Percentiles rank a stretch among this genome's conserved stretches.
Conservation (phyloP, 2,329 filamentous ascomycete genomes). For the Colletotrichum orbiculare region DNA sequence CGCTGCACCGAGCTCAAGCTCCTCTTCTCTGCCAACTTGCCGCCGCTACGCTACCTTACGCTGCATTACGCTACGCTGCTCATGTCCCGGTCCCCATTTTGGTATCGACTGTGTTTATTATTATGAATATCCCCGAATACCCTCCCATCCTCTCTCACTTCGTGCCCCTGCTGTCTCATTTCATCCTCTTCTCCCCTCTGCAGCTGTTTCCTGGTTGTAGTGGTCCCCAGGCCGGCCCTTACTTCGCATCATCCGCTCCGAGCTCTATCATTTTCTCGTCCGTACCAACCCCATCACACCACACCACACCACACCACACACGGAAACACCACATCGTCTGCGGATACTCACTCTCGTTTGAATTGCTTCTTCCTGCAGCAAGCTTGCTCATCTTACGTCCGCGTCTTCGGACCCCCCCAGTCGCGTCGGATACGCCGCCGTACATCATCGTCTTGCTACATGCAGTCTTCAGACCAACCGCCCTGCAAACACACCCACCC, state of each 20-base stretch:
- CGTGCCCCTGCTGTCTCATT: slow-evolving; percentile 18
- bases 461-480: slow-evolving; percentile 7
- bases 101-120: slow-evolving; percentile 14
- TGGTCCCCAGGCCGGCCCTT: slow-evolving; percentile 33
- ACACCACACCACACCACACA: background rate
- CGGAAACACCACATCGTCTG: background rate
- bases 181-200: slow-evolving; percentile 7
- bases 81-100: background rate
- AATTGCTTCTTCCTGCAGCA: slow-evolving; percentile 28
- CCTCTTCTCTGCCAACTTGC: background rate
- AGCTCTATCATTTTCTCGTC: too few relatives aligned
- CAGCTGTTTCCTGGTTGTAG: slow-evolving; percentile 7
- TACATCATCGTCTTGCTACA: background rate
- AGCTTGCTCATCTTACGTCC: background rate
- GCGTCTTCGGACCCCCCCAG: background rate
- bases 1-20: slow-evolving; percentile 19
- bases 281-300: slow-evolving; percentile 4
- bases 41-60: background rate
- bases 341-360: background rate
- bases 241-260: background rate
- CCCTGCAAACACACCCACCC: slow-evolving; percentile 2
- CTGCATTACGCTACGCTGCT: background rate
- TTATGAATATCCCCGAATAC: slow-evolving; percentile 35
- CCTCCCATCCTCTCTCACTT: slow-evolving; percentile 13
- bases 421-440: slow-evolving; percentile 1